Evolutionary conservation across 2,329 filamentous ascomycete species (phyloP).

Genomic region (Neofusicoccum umdonicola): DNA sequence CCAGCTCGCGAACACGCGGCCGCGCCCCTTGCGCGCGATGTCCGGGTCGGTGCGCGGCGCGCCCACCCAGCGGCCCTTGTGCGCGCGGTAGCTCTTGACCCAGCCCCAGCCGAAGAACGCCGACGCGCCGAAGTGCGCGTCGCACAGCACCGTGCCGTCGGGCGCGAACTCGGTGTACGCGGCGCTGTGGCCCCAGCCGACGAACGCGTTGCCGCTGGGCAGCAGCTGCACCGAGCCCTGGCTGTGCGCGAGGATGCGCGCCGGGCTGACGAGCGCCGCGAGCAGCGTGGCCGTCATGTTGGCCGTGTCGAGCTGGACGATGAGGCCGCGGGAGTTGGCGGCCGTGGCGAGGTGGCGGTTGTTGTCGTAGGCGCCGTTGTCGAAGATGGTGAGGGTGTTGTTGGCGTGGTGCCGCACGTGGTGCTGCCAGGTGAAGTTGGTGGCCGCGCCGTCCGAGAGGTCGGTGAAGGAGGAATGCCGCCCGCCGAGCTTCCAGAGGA

Average conservation of each 20-base stretch:
- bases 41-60: conserved; percentile 22
- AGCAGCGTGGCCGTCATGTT: conserved; percentile 36
- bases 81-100: conserved; percentile 33
- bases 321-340: conserved; percentile 41
- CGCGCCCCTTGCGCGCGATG: conserved; percentile 15
- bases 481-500: conserved; percentile 55
- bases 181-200: conserved; percentile 51
- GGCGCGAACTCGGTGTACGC: conserved; percentile 47
- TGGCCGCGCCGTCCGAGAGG: conserved; percentile 42
- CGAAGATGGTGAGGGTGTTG: conserved; percentile 39
- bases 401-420: conserved; percentile 44
- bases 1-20: conserved; percentile 25
- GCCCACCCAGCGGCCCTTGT: conserved; percentile 28
- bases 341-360: conserved; percentile 28
- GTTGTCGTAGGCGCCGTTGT: conserved; percentile 33
- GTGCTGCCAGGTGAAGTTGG: conserved; percentile 53
- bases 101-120: conserved; percentile 20
- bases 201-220: conserved; percentile 44
- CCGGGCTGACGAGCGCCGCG: conserved; percentile 41
- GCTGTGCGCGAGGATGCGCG: conserved; percentile 37
- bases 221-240: conserved; percentile 46
- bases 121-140: conserved; percentile 39
- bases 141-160: conserved; percentile 38
- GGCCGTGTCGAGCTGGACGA: conserved; percentile 43
- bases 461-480: conserved; percentile 43